Evolutionary conservation across 176 grass and related monocot genomes (phyloP).

Genomic region (Saccharum officinarum): DNA sequence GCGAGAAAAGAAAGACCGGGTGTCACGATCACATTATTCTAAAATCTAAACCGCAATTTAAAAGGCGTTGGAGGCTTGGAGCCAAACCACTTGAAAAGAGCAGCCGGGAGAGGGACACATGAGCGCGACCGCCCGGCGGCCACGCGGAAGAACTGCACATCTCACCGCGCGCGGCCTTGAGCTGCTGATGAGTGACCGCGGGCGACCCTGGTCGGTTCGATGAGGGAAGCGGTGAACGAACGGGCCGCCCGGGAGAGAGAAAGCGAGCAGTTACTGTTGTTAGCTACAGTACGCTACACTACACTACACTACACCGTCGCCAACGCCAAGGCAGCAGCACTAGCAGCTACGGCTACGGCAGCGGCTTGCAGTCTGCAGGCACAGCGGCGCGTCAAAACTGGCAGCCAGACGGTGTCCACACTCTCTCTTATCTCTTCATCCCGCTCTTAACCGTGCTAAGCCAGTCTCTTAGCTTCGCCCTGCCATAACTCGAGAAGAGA

Average conservation of each 20-base stretch:
- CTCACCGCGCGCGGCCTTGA: no score
- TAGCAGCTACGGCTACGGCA: background rate
- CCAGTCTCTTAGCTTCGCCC: constrained; percentile 37
- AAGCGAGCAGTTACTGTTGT: background rate
- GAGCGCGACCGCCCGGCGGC: background rate
- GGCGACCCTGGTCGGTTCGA: no score
- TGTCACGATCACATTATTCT: constrained; percentile 50
- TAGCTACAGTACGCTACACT: background rate
- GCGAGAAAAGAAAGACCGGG: constrained; percentile 42
- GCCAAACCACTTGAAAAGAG: constrained; percentile 41
- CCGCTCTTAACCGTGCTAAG: constrained; percentile 47
- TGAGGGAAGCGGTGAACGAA: no score
- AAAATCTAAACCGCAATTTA: constrained; percentile 41
- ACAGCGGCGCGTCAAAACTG: constrained; percentile 57
- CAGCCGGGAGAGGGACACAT: constrained; percentile 40
- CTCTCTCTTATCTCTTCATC: constrained; percentile 54
- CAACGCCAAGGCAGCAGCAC: background rate
- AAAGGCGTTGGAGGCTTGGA: constrained; percentile 44
- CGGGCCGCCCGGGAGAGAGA: no score
- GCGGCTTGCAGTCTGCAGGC: constrained; percentile 6
- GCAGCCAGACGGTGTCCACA: constrained; percentile 51
- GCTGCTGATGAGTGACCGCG: no score
- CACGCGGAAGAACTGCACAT: background rate
- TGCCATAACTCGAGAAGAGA: constrained; percentile 17
- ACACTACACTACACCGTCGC: constrained; percentile 33